Evolutionary conservation across 805 yeast species (phyloP).

Genomic region (Candida sithepensis): DNA sequence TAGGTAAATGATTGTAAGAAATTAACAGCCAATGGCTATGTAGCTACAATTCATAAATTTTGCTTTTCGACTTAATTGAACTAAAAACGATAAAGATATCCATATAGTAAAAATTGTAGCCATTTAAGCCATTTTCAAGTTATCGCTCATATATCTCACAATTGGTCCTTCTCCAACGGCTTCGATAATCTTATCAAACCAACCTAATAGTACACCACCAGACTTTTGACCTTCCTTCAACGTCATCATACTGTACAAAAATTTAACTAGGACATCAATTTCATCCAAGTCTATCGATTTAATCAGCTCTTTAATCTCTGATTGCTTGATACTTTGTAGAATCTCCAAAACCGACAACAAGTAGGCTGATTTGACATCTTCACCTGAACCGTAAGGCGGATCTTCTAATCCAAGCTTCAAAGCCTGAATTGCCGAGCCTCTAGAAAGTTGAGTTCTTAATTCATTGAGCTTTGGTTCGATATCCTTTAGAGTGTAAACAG

Average conservation of each 20-base stretch:
- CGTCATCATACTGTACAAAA: conserved; percentile 82
- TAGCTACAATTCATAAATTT: too few relatives aligned
- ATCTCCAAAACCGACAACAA: conserved; percentile 63
- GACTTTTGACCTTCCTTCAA: conserved; percentile 74
- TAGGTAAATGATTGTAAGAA: too few relatives aligned
- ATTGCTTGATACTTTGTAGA: conserved; percentile 60
- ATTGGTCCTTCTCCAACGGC: conserved; percentile 86
- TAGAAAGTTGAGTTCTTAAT: conserved; percentile 59
- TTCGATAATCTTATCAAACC: conserved; percentile 91
- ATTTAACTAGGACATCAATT: conserved; percentile 76
- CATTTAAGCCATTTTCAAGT: conserved; percentile 13
- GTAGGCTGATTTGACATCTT: conserved; percentile 48
- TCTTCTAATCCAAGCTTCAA: conserved; percentile 56
- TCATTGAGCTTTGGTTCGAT: conserved; percentile 52
- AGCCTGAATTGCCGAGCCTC: conserved; percentile 72
- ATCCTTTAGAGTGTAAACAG: conserved; percentile 49
- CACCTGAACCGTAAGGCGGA: conserved; percentile 83
- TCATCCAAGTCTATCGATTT: conserved; percentile 57
- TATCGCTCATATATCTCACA: conserved; percentile 80
- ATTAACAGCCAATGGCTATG: too few relatives aligned
- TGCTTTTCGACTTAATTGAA: neutral
- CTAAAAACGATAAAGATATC: neutral
- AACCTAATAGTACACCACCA: conserved; percentile 79
- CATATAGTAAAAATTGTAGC: too few relatives aligned
- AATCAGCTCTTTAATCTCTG: conserved; percentile 64